Conservation (phyloP, 805 yeast genomes). For the Cyberlindnera sargentensis region DNA sequence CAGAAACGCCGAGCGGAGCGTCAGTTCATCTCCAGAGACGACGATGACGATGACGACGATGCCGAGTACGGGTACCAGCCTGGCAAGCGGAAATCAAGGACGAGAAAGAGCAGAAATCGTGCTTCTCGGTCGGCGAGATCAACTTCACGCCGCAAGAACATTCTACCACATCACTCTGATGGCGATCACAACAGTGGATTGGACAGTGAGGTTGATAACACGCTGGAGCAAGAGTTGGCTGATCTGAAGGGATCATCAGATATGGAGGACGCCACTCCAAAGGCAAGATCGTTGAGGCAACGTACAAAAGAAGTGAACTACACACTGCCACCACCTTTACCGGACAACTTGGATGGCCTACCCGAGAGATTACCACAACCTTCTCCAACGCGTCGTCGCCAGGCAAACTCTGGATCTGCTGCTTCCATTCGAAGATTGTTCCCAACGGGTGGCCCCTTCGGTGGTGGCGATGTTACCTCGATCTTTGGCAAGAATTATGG, state of each 20-base stretch:
- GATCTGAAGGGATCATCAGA: conserved; percentile 22
- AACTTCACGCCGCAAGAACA: too few relatives aligned
- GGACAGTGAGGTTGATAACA: conserved; percentile 21
- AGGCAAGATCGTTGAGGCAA: conserved; percentile 49
- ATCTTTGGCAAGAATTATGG: conserved; percentile 67
- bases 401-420: conserved; percentile 24
- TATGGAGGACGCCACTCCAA: conserved; percentile 26
- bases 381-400: conserved; percentile 29
- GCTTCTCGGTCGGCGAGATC: too few relatives aligned
- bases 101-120: conserved; percentile 8
- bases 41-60: conserved; percentile 22
- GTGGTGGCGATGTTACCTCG: conserved; percentile 89
- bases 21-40: conserved; percentile 22
- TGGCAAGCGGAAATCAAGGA: conserved; percentile 6
- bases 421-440: conserved; percentile 59
- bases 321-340: conserved; percentile 75
- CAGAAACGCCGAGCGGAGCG: conserved; percentile 13
- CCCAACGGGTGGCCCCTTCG: conserved; percentile 96
- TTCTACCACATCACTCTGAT: too few relatives aligned
- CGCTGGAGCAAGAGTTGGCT: conserved; percentile 52
- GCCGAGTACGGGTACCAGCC: conserved; percentile 14
- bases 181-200: conserved; percentile 14
- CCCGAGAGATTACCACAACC: conserved; percentile 8
- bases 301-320: conserved; percentile 74
- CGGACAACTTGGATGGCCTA: conserved; percentile 26